Base-by-base conservation (phyloP, 2,329 filamentous ascomycete species). In the Myriosclerotinia scirpicola region DNA sequence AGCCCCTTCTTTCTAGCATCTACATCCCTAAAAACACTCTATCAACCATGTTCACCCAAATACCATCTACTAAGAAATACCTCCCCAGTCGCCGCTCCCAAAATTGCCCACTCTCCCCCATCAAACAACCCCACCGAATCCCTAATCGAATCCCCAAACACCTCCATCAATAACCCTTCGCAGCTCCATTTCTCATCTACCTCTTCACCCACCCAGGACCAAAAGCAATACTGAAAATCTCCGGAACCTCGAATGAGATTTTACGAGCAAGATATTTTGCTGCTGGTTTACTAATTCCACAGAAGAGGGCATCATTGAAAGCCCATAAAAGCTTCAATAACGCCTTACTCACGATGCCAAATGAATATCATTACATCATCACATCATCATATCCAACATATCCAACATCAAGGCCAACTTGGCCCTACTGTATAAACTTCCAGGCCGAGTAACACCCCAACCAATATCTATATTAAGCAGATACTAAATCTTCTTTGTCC, bases 201-300 rank as follows among this genome's bases (percentile, higher is more conserved):
- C 71, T 73, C 54, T 79, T 73, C 0, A 74, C 72, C 60, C 74
- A 78, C 48, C 78, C 78, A 0, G 78, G 78, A 68, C 76, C 69
- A 67, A 75, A 67, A 8, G 71, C 72, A 2, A 81, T 70, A 0
- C 74, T 68, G 20, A 73, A 75, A 15, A 81, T 30, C 67, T 69
- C 73, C 34, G 26, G 26, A 66, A 77, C 70, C 67, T 79, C 78
- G 34, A 73, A 73, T 66, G 77, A 71, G 15, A 78, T 71, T 66
- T 76, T 76, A 6, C 70, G 65, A 3, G 73, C 71, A 52, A 78
- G 64, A 48, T 69, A 79, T 50, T 79, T 77, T 40, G 75, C 66
- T 8, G 67, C 69, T 2, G 69, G 60, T 72, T 84, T 84, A 56
- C 75, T 76, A 0, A 78, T 69, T 0, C 78, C 81, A 59, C 84